These are phyloP conservation scores for Trichosporon sp. DNA, from an alignment of 1,284 basidiomycete genomes.

Conservation along the genomic window DNA sequence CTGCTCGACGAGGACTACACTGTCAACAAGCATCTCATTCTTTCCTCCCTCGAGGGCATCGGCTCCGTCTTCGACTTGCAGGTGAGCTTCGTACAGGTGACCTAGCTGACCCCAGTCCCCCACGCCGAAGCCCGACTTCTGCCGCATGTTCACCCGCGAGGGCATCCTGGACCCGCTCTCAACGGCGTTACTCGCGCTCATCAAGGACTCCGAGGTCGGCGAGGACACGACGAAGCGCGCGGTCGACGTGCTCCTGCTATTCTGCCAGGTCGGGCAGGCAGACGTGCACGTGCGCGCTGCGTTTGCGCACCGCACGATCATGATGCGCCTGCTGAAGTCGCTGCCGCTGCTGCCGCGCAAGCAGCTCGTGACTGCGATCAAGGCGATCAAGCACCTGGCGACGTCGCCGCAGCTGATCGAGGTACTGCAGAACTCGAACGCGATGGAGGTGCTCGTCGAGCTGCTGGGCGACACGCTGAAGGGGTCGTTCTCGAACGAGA, in stretches of 20 bases:
- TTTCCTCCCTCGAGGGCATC: conserved; percentile 89
- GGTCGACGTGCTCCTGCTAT: conserved; percentile 83
- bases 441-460: conserved; percentile 80
- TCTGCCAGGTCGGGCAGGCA: conserved; percentile 90
- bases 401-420: conserved; percentile 87
- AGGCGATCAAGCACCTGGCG: conserved; percentile 91
- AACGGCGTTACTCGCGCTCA: conserved; percentile 79
- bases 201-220: conserved; percentile 64
- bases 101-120: conserved; percentile 59
- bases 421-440: conserved; percentile 91
- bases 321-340: conserved; percentile 75
- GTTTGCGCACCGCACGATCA: conserved; percentile 79
- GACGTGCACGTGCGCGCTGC: conserved; percentile 89
- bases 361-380: conserved; percentile 80
- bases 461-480: conserved; percentile 76
- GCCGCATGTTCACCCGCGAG: conserved; percentile 94
- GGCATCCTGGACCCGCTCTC: conserved; percentile 89
- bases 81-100: conserved; percentile 24
- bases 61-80: conserved; percentile 87
- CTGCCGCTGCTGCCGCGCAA: conserved; percentile 77
- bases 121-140: conserved; percentile 96
- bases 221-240: conserved; percentile 80
- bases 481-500: conserved; percentile 78
- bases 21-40: conserved; percentile 82
- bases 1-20: conserved; percentile 93